Conservation (phyloP, 108 stramenopile species). For the Seminavis robusta region DNA sequence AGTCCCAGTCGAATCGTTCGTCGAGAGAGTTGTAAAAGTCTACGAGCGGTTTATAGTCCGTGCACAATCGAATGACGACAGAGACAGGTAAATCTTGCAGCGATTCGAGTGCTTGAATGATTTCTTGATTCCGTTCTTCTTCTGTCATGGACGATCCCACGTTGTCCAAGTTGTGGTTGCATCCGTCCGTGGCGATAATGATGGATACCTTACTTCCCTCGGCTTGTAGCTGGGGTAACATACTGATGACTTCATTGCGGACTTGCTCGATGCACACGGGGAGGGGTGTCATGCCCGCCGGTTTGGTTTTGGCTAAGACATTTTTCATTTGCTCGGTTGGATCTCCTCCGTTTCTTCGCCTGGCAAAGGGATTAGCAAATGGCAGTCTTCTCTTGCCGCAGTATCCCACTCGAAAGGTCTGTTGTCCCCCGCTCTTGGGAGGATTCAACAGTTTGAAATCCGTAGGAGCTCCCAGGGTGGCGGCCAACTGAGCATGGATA, state of each 20-base stretch:
- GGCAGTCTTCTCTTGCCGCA: no score
- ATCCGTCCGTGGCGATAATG: background rate
- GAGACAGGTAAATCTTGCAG: slow-evolving; percentile 45
- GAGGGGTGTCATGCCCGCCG: slow-evolving; percentile 15
- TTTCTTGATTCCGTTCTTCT: no score
- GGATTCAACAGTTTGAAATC: slow-evolving; percentile 62
- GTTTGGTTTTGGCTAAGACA: slow-evolving; percentile 23
- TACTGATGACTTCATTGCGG: slow-evolving; percentile 39
- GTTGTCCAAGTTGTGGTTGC: no score
- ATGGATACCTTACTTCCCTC: slow-evolving; percentile 28
- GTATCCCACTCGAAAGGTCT: slow-evolving; percentile 45
- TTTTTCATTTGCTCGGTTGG: no score
- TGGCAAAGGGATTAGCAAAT: no score
- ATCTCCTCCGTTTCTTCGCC: no score
- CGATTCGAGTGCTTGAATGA: slow-evolving; percentile 22
- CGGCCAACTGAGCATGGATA: slow-evolving; percentile 55
- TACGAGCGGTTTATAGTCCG: slow-evolving; percentile 44
- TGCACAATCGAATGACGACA: slow-evolving; percentile 58
- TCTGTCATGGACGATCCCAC: slow-evolving; percentile 1
- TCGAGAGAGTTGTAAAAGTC: slow-evolving; percentile 60
- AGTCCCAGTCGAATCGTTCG: slow-evolving; percentile 13
- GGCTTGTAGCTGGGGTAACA: slow-evolving; percentile 12
- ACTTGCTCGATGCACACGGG: slow-evolving; percentile 25
- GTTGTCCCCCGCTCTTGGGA: slow-evolving; percentile 20
- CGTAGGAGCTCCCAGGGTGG: slow-evolving; percentile 37